phyloP scores from a whole-genome alignment of 2,329 filamentous ascomycete species.

The Aspergillus uvarum region DNA sequence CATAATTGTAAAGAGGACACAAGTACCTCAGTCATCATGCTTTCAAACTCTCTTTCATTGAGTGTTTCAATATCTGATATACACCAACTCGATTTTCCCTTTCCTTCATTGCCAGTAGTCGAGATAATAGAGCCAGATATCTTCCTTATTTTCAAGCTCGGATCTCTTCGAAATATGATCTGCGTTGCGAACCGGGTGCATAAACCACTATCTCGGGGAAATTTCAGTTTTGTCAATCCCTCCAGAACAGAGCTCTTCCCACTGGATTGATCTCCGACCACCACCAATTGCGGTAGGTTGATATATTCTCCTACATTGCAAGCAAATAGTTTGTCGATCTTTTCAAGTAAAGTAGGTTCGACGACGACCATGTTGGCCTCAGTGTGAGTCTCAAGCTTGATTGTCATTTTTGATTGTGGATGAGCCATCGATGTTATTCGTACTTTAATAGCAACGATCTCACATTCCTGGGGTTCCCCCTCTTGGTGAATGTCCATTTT shows the following conservation, averaged over 20 bases:
- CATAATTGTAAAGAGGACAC: neutral
- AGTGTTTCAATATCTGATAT: neutral
- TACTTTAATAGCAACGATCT: neutral
- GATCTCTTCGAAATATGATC: neutral
- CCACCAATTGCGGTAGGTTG: neutral
- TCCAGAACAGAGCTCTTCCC: neutral
- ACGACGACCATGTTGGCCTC: neutral
- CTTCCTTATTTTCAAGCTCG: neutral
- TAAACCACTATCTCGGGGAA: neutral
- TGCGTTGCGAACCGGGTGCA: neutral
- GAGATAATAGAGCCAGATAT: neutral
- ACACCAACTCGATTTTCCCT: neutral
- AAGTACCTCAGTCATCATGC: neutral
- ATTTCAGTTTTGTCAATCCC: neutral
- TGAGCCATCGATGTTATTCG: neutral
- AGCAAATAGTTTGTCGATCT: neutral
- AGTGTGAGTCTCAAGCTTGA: neutral
- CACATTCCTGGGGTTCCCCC: neutral
- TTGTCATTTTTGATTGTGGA: neutral
- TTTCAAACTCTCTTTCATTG: neutral
- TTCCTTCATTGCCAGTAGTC: neutral
- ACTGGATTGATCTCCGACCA: neutral
- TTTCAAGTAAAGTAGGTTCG: neutral
- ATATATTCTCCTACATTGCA: neutral
- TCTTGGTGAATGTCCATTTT: neutral